A percentile compares a stretch with the other conserved stretches of the same genome.
Conservation (phyloP, 169 alveolate genomes). For the Eimeria necatrix region DNA sequence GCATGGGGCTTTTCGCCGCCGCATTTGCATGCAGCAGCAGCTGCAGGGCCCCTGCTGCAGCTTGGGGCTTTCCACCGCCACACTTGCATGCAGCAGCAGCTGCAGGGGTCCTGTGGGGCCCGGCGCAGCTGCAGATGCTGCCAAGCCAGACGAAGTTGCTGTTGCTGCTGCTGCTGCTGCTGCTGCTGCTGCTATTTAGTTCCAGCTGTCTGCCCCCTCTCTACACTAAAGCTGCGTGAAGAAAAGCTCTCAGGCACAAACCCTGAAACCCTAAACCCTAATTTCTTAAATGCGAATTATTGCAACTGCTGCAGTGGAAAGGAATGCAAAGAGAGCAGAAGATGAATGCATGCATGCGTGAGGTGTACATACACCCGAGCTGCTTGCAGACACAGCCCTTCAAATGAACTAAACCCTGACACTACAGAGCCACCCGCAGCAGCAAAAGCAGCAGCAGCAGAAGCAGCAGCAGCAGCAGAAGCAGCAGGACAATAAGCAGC, state of each 20-base stretch:
- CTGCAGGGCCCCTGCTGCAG: background rate
- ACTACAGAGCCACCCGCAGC: conserved; percentile 1
- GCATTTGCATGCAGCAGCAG: background rate
- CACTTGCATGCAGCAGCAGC: background rate
- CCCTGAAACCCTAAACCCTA: too few relatives aligned
- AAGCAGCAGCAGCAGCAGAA: background rate
- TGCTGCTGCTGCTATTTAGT: background rate
- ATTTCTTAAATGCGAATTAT: too few relatives aligned
- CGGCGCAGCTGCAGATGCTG: background rate
- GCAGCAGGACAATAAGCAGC: background rate
- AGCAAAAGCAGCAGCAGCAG: conserved; percentile 63
- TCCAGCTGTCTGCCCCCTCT: background rate
- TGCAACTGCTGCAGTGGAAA: background rate
- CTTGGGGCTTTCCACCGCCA: background rate
- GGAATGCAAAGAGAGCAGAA: background rate
- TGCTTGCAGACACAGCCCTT: conserved; percentile 18
- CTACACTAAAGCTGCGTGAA: too few relatives aligned
- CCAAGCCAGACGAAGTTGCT: background rate
- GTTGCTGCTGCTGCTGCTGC: background rate
- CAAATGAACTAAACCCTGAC: background rate
- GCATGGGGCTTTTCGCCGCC: background rate
- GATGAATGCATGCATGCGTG: background rate
- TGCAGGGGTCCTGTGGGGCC: background rate
- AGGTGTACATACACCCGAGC: background rate
- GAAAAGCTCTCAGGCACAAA: too few relatives aligned